These are phyloP conservation scores for Spergularia azorica DNA, from an alignment of 179 eudicot species.

Conservation along the genomic window DNA sequence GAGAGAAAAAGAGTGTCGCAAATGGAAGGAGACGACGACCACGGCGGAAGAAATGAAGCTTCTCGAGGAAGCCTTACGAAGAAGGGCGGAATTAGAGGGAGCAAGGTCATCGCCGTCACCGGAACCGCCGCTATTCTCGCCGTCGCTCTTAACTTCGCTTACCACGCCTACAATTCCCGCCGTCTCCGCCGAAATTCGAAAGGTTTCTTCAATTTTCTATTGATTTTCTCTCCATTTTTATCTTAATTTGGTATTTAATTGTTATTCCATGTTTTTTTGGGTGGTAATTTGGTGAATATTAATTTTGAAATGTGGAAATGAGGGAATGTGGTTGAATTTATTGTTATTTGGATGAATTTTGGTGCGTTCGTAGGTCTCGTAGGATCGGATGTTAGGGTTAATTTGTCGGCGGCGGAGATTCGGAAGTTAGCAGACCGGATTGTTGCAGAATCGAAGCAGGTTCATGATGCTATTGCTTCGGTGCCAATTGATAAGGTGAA, in stretches of 20 bases:
- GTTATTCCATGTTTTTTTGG: constrained; percentile 1
- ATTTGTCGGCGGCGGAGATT: constrained; percentile 68
- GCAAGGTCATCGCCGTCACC: constrained; percentile 57
- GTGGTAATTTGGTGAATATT: constrained; percentile 10
- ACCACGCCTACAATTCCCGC: constrained; percentile 52
- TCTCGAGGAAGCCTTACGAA: background rate
- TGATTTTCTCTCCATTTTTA: background rate
- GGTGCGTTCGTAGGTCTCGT: constrained; percentile 52
- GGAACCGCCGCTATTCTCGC: constrained; percentile 81
- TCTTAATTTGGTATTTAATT: constrained; percentile 4
- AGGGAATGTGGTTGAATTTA: background rate
- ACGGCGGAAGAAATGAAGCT: constrained; percentile 23
- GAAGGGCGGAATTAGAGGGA: constrained; percentile 30
- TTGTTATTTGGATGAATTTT: background rate
- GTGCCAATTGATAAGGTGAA: constrained; percentile 83
- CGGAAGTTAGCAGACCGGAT: constrained; percentile 63
- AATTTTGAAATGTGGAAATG: background rate
- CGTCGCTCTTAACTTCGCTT: constrained; percentile 63
- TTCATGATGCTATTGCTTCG: constrained; percentile 75
- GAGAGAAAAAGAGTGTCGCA: constrained; percentile 15
- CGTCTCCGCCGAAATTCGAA: constrained; percentile 48
- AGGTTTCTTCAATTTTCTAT: constrained; percentile 31
- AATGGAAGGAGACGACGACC: constrained; percentile 29
- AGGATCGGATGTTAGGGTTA: constrained; percentile 64
- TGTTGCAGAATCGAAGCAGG: constrained; percentile 67